Evolutionary conservation across 1,284 basidiomycete species (phyloP).

Genomic region (Anthracocystis setariae): DNA sequence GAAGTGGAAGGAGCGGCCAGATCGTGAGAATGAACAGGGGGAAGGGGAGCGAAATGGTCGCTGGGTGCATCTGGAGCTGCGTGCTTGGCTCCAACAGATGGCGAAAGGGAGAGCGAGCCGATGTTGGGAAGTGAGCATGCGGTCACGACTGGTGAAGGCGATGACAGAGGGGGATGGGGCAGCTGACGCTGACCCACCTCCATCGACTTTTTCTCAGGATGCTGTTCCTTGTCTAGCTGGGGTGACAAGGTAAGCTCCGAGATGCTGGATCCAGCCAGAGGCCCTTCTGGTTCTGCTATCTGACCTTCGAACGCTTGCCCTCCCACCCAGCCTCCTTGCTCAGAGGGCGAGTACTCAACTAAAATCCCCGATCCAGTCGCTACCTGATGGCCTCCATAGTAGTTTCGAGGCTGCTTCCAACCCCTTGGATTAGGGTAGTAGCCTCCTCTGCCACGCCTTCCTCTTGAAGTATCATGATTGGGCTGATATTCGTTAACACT

Average conservation of each 20-base stretch:
- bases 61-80: neutral
- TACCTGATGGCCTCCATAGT: neutral
- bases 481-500: neutral
- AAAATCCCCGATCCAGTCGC: neutral
- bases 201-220: neutral
- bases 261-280: no score
- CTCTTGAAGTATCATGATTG: neutral
- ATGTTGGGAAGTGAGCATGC: slow-evolving; percentile 1
- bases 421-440: neutral
- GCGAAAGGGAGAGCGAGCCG: neutral
- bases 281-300: no score
- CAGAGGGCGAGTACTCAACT: neutral
- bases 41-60: neutral
- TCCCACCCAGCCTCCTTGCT: neutral
- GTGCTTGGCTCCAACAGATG: neutral
- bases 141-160: neutral
- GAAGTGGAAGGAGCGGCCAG: neutral
- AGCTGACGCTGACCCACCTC: neutral
- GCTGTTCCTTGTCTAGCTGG: neutral
- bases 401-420: neutral
- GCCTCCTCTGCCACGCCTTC: neutral
- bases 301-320: neutral
- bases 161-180: neutral
- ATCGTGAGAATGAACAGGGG: neutral
- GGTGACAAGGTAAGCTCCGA: neutral